Percentiles rank a stretch among this genome's conserved stretches.
Conservation (phyloP, 164 flowering plant species). For the Berberis vulgaris region DNA sequence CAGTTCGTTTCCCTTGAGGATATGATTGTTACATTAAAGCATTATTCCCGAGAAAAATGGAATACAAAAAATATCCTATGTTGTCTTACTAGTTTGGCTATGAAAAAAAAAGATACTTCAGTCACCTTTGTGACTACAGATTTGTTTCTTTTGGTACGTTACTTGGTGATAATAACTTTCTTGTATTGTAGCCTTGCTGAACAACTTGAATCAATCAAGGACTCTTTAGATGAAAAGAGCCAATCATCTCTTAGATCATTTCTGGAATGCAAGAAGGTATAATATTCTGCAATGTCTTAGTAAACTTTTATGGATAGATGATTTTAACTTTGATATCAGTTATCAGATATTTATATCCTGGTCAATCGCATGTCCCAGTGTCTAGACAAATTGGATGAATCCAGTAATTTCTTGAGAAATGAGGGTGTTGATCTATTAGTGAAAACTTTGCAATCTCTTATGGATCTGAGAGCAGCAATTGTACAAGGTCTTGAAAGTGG, state of each 20-base stretch:
- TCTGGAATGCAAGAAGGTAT: conserved; percentile 73
- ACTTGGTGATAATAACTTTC: neutral
- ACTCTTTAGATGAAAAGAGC: conserved; percentile 53
- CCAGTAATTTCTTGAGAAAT: conserved; percentile 20
- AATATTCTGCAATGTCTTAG: neutral
- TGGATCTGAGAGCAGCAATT: conserved; percentile 45
- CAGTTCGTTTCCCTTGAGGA: too few relatives aligned
- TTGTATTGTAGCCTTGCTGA: conserved; percentile 63
- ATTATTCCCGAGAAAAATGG: too few relatives aligned
- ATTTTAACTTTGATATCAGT: neutral
- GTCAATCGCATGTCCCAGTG: conserved; percentile 26
- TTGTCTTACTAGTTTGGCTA: too few relatives aligned
- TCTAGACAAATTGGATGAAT: conserved; percentile 47
- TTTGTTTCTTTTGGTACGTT: too few relatives aligned
- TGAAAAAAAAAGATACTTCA: too few relatives aligned
- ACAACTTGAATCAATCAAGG: conserved; percentile 72
- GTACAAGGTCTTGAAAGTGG: conserved; percentile 92
- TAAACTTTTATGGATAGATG: neutral
- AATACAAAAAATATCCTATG: too few relatives aligned
- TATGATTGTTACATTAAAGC: too few relatives aligned
- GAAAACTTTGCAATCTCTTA: conserved; percentile 51
- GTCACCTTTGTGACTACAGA: too few relatives aligned
- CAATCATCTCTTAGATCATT: conserved; percentile 45
- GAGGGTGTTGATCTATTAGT: conserved; percentile 31
- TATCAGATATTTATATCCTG: conserved; percentile 5